phyloP scores from a whole-genome alignment of 1,284 basidiomycete genomes.

The Microbotryomycetes sp. region DNA sequence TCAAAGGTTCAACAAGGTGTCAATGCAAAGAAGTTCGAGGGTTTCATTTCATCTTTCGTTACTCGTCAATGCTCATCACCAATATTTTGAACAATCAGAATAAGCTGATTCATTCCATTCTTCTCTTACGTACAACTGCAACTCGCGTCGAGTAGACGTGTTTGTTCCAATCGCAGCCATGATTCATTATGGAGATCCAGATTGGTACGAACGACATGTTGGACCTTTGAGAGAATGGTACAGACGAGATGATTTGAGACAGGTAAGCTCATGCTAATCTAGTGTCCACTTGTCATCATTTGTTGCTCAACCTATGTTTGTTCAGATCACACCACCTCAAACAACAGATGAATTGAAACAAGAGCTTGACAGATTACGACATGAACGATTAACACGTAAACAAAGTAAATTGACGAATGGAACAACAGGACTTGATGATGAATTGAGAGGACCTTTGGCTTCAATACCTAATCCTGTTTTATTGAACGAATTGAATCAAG shows the following conservation, averaged over 20 bases:
- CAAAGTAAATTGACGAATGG: not conserved
- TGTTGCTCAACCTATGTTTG: not conserved
- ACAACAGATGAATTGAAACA: conserved; percentile 20
- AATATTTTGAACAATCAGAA: not conserved
- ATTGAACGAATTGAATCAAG: not conserved
- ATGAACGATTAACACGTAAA: conserved; percentile 14
- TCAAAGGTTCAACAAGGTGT: no score
- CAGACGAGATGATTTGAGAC: conserved; percentile 18
- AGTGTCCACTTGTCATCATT: not conserved
- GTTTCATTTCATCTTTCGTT: not conserved
- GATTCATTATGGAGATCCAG: conserved; percentile 43
- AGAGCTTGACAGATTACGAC: conserved; percentile 18
- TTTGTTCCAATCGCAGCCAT: conserved; percentile 44
- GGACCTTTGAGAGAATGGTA: conserved; percentile 31
- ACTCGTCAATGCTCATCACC: not conserved
- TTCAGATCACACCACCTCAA: conserved; percentile 14
- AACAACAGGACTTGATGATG: not conserved
- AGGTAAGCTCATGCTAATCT: conserved; percentile 12
- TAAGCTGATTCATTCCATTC: not conserved
- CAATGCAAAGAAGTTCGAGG: no score
- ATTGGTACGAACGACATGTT: conserved; percentile 42
- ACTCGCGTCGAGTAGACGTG: conserved; percentile 33
- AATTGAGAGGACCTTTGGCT: conserved; percentile 14
- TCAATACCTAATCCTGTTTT: not conserved
- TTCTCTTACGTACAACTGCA: not conserved